Percentiles rank a stretch among this genome's conserved stretches.
phyloP scores from a whole-genome alignment of 139 green algal species.

The Coelastrella sp. region DNA sequence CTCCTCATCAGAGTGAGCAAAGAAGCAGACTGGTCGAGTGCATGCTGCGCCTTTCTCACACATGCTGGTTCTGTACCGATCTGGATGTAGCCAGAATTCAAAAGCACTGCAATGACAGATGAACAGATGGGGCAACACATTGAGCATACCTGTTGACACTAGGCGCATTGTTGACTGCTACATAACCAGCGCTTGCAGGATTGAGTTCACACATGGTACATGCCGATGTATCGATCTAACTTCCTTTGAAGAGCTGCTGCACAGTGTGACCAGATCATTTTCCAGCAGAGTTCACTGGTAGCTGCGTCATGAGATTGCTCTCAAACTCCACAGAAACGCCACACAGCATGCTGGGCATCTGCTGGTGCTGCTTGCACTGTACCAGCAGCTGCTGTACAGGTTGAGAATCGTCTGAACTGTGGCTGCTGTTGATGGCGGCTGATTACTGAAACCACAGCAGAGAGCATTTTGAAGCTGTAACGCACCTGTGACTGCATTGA shows the following conservation, averaged over 20 bases:
- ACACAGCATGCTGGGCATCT: not conserved
- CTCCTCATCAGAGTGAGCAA: conserved; percentile 25
- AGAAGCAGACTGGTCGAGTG: conserved; percentile 33
- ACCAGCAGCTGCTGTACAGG: not conserved
- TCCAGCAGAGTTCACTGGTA: no score
- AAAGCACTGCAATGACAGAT: conserved; percentile 16
- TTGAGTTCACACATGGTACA: no score
- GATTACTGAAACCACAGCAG: no score
- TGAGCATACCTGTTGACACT: no score
- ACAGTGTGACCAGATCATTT: no score
- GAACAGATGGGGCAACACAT: not conserved
- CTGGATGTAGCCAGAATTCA: conserved; percentile 39
- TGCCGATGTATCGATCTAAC: no score
- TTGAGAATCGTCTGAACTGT: no score
- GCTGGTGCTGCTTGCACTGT: not conserved
- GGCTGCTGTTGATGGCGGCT: not conserved
- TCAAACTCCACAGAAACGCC: no score
- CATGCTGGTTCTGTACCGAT: conserved; percentile 39
- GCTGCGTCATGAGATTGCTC: no score
- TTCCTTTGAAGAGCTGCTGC: no score
- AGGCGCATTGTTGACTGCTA: no score
- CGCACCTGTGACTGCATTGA: conserved; percentile 35
- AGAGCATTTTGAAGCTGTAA: not conserved
- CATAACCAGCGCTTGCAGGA: no score
- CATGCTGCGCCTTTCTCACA: conserved; percentile 19